Conservation (phyloP, 495 filamentous ascomycete genomes). For the Cladorrhinum samala region DNA sequence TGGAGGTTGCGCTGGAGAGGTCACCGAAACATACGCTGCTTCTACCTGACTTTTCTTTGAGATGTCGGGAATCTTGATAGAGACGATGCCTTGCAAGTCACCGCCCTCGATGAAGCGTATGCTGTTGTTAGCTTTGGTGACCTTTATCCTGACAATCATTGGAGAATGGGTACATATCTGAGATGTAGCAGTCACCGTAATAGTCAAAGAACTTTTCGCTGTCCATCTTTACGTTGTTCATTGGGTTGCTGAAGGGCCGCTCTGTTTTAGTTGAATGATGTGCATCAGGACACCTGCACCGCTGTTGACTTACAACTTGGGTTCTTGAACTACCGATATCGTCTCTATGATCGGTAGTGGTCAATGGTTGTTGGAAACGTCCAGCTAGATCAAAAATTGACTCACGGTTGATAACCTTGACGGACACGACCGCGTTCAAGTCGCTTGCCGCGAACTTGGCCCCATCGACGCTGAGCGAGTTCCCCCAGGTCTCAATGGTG, state of each 20-base stretch:
- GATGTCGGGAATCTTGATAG: neutral
- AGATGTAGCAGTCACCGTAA: slow-evolving; percentile 4
- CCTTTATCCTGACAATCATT: no score
- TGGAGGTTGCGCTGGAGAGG: neutral
- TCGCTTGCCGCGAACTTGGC: neutral
- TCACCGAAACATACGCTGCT: neutral
- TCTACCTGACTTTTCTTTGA: neutral
- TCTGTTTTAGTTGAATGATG: neutral
- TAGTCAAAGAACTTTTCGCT: neutral
- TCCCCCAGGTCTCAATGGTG: neutral
- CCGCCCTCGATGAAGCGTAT: slow-evolving; percentile 2
- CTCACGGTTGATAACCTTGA: neutral
- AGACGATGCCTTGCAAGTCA: slow-evolving; percentile 1
- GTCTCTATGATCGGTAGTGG: no score
- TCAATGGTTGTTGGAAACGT: no score
- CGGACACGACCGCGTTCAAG: neutral
- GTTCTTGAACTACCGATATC: neutral
- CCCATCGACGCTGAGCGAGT: neutral
- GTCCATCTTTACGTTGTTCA: neutral
- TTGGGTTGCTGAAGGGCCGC: neutral
- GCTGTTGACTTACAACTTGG: neutral
- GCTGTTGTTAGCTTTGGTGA: no score
- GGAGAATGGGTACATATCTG: no score
- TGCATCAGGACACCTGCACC: neutral
- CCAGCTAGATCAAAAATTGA: no score